phyloP scores from a whole-genome alignment of 257 asterid species.

The Cordia subcordata region DNA sequence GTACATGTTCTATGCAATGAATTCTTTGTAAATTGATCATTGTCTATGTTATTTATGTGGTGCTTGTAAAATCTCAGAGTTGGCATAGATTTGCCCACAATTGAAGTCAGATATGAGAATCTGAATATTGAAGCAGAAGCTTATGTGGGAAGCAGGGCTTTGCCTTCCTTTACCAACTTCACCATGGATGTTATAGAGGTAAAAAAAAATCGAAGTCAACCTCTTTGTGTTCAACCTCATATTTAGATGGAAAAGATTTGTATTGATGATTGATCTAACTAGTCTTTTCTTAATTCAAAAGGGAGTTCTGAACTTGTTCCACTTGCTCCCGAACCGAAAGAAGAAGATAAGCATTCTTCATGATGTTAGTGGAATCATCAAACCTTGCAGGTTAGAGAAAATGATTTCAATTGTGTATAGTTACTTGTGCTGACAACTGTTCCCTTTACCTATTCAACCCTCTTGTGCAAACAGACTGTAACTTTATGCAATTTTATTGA shows the following conservation, averaged over 20 bases:
- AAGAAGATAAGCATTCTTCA: constrained; percentile 36
- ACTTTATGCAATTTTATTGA: no score
- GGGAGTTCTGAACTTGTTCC: constrained; percentile 23
- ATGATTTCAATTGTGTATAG: neutral
- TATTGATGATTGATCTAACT: neutral
- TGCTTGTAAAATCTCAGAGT: constrained; percentile 8
- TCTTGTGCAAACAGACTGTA: no score
- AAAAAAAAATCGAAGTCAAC: neutral
- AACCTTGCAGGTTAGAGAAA: constrained; percentile 37
- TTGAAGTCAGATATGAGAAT: constrained; percentile 22
- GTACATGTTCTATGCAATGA: no score
- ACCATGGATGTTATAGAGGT: constrained; percentile 12
- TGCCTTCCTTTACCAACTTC: constrained; percentile 14
- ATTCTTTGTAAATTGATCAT: no score
- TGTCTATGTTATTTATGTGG: neutral
- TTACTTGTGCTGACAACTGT: neutral
- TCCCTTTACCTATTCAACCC: neutral
- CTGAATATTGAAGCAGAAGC: constrained; percentile 19
- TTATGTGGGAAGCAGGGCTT: constrained; percentile 16
- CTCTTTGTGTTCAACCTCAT: neutral
- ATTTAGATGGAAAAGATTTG: neutral
- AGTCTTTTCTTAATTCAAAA: neutral
- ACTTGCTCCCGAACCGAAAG: constrained; percentile 35
- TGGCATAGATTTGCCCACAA: constrained; percentile 20
- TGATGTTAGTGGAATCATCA: constrained; percentile 47